Conservation (phyloP, 495 filamentous ascomycete genomes). For the Neurospora sp. region DNA sequence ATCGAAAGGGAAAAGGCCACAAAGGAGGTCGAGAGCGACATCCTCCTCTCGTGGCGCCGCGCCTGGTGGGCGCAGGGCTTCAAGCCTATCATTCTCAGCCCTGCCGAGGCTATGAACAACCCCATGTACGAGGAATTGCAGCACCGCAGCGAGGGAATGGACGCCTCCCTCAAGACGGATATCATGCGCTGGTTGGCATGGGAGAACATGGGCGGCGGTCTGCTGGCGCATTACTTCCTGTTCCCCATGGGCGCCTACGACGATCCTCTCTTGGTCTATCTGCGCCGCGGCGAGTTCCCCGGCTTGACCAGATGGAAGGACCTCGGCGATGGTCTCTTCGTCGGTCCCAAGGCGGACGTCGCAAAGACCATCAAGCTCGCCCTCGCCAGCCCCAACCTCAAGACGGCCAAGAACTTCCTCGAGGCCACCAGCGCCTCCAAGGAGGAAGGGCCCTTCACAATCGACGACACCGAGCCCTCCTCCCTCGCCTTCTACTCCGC, state of each 20-base stretch:
- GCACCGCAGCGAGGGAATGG: slow-evolving; percentile 37
- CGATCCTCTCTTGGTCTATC: slow-evolving; percentile 56
- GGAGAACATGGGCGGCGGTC: slow-evolving; percentile 82
- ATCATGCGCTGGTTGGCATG: slow-evolving; percentile 84
- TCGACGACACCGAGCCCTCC: slow-evolving; percentile 47
- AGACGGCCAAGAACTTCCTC: slow-evolving; percentile 47
- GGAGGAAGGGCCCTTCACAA: slow-evolving; percentile 37
- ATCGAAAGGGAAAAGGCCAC: slow-evolving; percentile 48
- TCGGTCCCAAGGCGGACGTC: slow-evolving; percentile 56
- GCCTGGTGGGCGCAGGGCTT: slow-evolving; percentile 96
- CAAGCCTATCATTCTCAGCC: slow-evolving; percentile 68
- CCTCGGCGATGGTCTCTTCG: slow-evolving; percentile 62
- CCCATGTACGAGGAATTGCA: slow-evolving; percentile 65
- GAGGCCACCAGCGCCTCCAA: slow-evolving; percentile 22
- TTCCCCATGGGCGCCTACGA: slow-evolving; percentile 79
- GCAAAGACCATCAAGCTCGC: slow-evolving; percentile 57
- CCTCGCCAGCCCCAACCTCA: slow-evolving; percentile 42
- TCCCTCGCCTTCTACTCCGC: slow-evolving; percentile 73
- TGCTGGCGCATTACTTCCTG: slow-evolving; percentile 67
- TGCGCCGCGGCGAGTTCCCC: slow-evolving; percentile 65
- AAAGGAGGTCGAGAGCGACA: slow-evolving; percentile 60
- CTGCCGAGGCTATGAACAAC: slow-evolving; percentile 77
- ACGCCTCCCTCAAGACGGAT: slow-evolving; percentile 53
- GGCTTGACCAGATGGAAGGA: slow-evolving; percentile 65
- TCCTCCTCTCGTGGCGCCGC: slow-evolving; percentile 79